A percentile compares a stretch with the other conserved stretches of the same genome.
Evolutionary conservation across 306 rosid species (phyloP).

Genomic region (Cyclanthera cordifolia): DNA sequence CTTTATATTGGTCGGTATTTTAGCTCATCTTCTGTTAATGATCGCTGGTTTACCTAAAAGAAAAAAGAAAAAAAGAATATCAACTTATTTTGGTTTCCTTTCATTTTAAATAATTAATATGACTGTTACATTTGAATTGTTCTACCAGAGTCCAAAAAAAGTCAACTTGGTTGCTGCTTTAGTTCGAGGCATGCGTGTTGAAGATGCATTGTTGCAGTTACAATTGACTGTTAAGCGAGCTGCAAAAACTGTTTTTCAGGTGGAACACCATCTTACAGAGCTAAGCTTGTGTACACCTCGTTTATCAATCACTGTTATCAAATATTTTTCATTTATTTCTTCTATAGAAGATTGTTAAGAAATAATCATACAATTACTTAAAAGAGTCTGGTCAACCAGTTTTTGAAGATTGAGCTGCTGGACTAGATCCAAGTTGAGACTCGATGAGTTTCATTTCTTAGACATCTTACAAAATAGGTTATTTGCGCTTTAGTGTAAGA

Average conservation of each 20-base stretch:
- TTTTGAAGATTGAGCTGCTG: neutral
- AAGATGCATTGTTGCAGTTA: slow-evolving; percentile 87
- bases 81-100: neutral
- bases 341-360: neutral
- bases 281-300: neutral
- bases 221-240: slow-evolving; percentile 85
- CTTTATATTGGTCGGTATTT: neutral
- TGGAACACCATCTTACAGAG: slow-evolving; percentile 15
- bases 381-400: neutral
- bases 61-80: neutral
- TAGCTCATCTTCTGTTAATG: neutral
- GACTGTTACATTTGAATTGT: slow-evolving; percentile 4
- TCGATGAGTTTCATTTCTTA: neutral
- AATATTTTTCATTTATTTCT: neutral
- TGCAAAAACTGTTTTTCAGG: slow-evolving; percentile 86
- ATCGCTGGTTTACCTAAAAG: neutral
- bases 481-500: neutral
- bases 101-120: neutral
- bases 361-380: neutral
- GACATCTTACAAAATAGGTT: neutral
- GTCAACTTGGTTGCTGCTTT: slow-evolving; percentile 87
- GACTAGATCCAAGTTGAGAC: neutral
- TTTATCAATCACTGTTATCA: neutral
- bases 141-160: slow-evolving; percentile 76
- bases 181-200: slow-evolving; percentile 97